These are phyloP conservation scores for Chloromonas sp. DNA, from an alignment of 163 green algal genomes.

Conservation along the genomic window DNA sequence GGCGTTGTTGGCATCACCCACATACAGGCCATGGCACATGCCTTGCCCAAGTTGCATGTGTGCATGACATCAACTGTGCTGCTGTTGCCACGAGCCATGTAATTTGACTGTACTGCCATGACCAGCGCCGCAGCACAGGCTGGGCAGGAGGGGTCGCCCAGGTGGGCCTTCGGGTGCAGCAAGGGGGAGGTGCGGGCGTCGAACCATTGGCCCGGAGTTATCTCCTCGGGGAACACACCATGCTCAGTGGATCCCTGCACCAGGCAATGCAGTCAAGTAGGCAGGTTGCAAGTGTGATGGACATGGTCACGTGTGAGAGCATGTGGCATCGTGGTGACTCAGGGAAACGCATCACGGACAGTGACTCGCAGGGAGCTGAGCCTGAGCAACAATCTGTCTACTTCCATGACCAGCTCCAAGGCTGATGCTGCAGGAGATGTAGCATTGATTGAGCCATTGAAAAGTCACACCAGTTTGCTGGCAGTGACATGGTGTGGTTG, in stretches of 20 bases:
- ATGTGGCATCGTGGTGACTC: background rate
- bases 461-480: background rate
- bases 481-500: background rate
- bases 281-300: background rate
- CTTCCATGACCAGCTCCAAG: no score
- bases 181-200: background rate
- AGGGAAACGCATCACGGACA: no score
- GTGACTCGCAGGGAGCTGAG: background rate
- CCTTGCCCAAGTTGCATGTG: background rate
- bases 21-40: background rate
- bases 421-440: no score
- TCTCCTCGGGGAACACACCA: conserved; percentile 8
- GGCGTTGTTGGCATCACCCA: background rate
- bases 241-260: background rate
- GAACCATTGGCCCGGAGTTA: conserved; percentile 7
- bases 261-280: background rate
- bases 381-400: background rate
- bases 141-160: background rate
- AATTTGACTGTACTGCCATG: no score
- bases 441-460: no score
- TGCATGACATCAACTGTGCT: background rate
- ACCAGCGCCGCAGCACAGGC: no score
- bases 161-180: background rate
- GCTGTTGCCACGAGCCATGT: background rate
- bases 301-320: background rate